phyloP scores from a whole-genome alignment of 139 green algal genomes.

The Chlorella sp. region DNA sequence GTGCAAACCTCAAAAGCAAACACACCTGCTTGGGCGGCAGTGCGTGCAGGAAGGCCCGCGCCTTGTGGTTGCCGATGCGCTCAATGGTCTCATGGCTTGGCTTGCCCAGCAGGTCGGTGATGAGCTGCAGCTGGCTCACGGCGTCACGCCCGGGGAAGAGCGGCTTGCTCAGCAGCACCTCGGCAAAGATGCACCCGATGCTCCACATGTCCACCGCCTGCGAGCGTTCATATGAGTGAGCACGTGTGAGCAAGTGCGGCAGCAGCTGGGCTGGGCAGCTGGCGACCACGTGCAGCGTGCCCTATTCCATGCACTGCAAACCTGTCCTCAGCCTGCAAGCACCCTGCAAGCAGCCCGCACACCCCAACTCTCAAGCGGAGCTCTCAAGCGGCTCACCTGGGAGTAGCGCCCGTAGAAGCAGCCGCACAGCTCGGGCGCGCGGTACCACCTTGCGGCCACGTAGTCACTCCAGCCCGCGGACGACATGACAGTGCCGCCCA shows the following conservation, averaged over 20 bases:
- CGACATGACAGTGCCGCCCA: background rate
- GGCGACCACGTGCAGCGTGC: too few relatives aligned
- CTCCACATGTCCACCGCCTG: slow-evolving; percentile 86
- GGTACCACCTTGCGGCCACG: slow-evolving; percentile 97
- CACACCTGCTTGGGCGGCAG: slow-evolving; percentile 16
- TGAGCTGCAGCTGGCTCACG: slow-evolving; percentile 25
- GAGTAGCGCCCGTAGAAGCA: slow-evolving; percentile 29
- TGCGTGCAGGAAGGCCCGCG: slow-evolving; percentile 18
- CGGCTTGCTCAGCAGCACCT: slow-evolving; percentile 68
- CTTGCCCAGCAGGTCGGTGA: slow-evolving; percentile 32
- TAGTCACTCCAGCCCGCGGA: slow-evolving; percentile 60
- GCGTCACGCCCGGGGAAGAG: slow-evolving; percentile 57
- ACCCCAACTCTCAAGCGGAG: too few relatives aligned
- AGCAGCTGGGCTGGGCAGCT: too few relatives aligned
- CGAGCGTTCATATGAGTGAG: too few relatives aligned
- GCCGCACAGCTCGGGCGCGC: slow-evolving; percentile 84
- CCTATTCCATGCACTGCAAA: too few relatives aligned
- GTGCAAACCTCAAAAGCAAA: too few relatives aligned
- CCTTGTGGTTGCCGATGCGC: slow-evolving; percentile 14
- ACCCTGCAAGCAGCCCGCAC: too few relatives aligned
- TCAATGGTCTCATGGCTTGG: slow-evolving; percentile 14
- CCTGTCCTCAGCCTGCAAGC: too few relatives aligned
- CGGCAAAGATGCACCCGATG: slow-evolving; percentile 96
- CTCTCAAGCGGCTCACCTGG: too few relatives aligned
- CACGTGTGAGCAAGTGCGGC: too few relatives aligned